A percentile compares a stretch with the other conserved stretches of the same genome.
These are phyloP conservation scores for Imleria badia DNA, from an alignment of 768 basidiomycete genomes.

Conservation along the genomic window DNA sequence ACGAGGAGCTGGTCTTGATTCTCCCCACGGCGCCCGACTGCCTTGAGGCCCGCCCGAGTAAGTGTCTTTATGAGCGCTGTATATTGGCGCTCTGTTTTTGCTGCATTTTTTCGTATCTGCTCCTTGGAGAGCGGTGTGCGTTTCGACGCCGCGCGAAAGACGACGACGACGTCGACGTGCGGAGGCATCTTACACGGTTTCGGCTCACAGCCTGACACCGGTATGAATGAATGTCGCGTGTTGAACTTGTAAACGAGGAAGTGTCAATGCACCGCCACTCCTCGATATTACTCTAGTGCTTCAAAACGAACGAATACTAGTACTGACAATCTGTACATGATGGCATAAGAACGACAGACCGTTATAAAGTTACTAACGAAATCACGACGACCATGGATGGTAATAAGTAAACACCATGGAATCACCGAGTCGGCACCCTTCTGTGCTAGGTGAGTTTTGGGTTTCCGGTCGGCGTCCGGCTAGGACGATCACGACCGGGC, in stretches of 20 bases:
- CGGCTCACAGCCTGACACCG: neutral
- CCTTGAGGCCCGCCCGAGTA: slow-evolving; percentile 60
- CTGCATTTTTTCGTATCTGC: slow-evolving; percentile 58
- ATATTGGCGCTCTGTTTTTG: slow-evolving; percentile 71
- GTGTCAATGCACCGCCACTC: too few relatives aligned
- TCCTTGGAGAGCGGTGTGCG: slow-evolving; percentile 51
- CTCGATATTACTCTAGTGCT: too few relatives aligned
- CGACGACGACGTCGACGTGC: slow-evolving; percentile 70
- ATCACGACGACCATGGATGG: slow-evolving; percentile 2
- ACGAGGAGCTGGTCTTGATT: slow-evolving; percentile 72
- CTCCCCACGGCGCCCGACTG: slow-evolving; percentile 76
- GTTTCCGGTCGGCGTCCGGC: neutral
- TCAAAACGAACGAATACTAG: slow-evolving; percentile 1
- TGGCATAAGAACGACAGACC: neutral
- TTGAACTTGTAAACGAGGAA: neutral
- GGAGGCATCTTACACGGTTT: slow-evolving; percentile 39
- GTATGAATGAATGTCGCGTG: slow-evolving; percentile 1
- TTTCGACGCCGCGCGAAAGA: slow-evolving; percentile 56
- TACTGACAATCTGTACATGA: slow-evolving; percentile 10
- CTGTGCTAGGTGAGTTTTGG: slow-evolving; percentile 16
- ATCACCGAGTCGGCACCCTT: neutral
- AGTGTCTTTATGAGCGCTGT: slow-evolving; percentile 59
- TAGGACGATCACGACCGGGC: slow-evolving; percentile 53
- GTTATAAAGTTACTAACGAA: slow-evolving; percentile 21
- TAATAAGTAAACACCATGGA: slow-evolving; percentile 6